Percentiles rank a stretch among this genome's conserved stretches.
phyloP scores from a whole-genome alignment of 768 basidiomycete genomes.

The Hypholoma sublateritium region DNA sequence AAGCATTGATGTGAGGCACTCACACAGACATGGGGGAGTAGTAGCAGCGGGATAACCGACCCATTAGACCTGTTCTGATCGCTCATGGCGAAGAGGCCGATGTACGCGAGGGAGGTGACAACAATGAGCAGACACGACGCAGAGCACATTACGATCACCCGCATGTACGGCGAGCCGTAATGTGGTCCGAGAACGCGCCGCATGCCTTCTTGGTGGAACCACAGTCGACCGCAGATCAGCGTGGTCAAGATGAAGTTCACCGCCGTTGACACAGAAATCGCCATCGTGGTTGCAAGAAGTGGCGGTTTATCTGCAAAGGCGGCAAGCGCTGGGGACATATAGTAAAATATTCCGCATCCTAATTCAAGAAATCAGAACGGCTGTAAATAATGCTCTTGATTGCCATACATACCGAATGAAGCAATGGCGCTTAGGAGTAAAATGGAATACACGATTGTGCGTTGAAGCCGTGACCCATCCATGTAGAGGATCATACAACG shows the following conservation, averaged over 20 bases:
- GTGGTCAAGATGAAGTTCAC: neutral
- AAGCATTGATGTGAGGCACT: neutral
- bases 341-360: neutral
- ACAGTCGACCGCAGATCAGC: conserved; percentile 3
- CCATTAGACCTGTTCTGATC: neutral
- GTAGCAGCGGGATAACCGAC: conserved; percentile 1
- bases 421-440: neutral
- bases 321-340: neutral
- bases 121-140: conserved; percentile 9
- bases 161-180: conserved; percentile 5
- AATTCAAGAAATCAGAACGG: neutral
- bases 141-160: neutral
- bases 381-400: too few relatives aligned
- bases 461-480: neutral
- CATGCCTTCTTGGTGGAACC: conserved; percentile 2
- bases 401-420: neutral
- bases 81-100: neutral
- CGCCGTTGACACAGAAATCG: neutral
- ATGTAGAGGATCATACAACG: neutral
- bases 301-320: neutral
- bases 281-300: neutral
- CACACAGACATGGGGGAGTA: conserved; percentile 9
- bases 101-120: neutral
- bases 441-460: neutral
- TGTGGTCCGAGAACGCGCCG: conserved; percentile 1